Base-by-base conservation (phyloP, 352 stramenopile genomes). In the Phytophthora palmivora region DNA sequence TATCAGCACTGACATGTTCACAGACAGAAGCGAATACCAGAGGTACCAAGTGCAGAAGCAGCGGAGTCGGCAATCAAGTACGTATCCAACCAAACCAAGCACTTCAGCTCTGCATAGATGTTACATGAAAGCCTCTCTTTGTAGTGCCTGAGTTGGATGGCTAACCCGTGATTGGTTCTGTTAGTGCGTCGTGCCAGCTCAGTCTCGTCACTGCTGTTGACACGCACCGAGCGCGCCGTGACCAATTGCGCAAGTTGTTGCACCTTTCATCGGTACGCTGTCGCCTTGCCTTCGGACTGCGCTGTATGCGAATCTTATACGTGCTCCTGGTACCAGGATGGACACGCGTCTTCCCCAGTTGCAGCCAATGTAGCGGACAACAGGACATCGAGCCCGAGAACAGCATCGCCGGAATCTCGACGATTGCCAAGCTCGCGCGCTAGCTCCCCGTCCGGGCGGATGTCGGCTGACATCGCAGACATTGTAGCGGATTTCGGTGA, bases 201-300 rank as follows among this genome's bases (percentile, higher is more conserved):
- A 49, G 49, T 54, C 49, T 67, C 45, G 64, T 68, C 63, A 71
- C 56, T 37, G n/a, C 32, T 11, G 49, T 42, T 24, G 43, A 81
- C 61, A 76, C 60, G 37, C 74, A 83, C 44, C 71, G 69, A 38
- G 54, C 48, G 24, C 74, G 71, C 5, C 71, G 74, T 14, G 68
- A 83, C 28, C 56, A 74, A 30, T 50, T 83, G 42, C 72, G 74
- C 38, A 62, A 47, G 18, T 28, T 65, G 41, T 36, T 73, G 36
- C 43, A 44, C 30, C 41, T 60, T 18, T 19, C 22, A 33, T 28
- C 48, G 30, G 30, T 34, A 34, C 30, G n/a, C 18, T 15, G 14
- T n/a, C 36, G 18, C 4, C 8, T 58, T 49, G 44, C 37, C 32
- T 38, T 63, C 46, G 47, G 21, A 14, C 15, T 4, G 21, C 22